phyloP scores from a whole-genome alignment of 192 early-diverging fungal species.

The Chytriomyces confervae region DNA sequence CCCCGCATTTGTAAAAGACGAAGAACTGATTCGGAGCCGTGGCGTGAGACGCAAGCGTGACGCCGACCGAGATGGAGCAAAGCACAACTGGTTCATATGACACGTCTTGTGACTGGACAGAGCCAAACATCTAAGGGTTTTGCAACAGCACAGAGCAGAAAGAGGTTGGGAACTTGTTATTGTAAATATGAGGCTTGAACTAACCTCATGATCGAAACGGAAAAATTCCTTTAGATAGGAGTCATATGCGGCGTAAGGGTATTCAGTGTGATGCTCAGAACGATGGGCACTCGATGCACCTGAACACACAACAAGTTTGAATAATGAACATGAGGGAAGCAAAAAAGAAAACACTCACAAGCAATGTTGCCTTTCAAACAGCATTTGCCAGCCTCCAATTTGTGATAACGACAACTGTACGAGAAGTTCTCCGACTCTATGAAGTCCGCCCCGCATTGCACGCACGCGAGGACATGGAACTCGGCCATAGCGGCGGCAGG shows the following conservation, averaged over 20 bases:
- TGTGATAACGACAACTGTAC: conserved; percentile 24
- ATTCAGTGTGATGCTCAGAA: conserved; percentile 20
- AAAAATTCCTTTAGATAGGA: conserved; percentile 24
- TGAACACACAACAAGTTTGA: background rate
- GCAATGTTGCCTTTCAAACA: conserved; percentile 17
- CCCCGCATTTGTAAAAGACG: conserved; percentile 6
- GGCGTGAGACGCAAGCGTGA: background rate
- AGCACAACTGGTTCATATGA: background rate
- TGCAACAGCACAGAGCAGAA: background rate
- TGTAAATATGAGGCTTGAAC: background rate
- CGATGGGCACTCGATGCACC: conserved; percentile 16
- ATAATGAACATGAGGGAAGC: background rate
- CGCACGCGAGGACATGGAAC: conserved; percentile 9
- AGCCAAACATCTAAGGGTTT: conserved; percentile 12
- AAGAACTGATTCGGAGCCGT: background rate
- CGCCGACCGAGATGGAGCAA: background rate
- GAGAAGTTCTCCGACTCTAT: conserved; percentile 6
- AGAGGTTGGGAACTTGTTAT: background rate
- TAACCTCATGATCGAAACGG: conserved; percentile 16
- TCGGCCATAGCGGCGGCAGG: background rate
- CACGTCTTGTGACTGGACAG: conserved; percentile 7
- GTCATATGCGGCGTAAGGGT: conserved; percentile 22
- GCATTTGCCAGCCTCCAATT: conserved; percentile 15
- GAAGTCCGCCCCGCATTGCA: conserved; percentile 26
- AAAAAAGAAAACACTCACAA: conserved; percentile 1